These are phyloP conservation scores for Leptomonas seymouri DNA, from an alignment of 208 protist genomes.

Conservation along the genomic window DNA sequence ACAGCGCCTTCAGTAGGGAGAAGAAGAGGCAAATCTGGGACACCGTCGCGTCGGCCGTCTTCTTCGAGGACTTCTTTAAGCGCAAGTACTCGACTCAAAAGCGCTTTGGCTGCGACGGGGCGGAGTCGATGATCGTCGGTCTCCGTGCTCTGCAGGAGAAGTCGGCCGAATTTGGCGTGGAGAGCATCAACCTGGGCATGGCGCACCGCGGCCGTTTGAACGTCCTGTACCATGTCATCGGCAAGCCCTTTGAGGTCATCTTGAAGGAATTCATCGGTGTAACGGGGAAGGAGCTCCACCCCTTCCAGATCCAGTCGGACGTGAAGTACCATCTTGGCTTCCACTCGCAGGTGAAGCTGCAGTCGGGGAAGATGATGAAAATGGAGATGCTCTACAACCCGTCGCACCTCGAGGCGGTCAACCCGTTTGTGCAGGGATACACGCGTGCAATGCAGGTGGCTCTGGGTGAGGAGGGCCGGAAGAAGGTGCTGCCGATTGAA, in stretches of 20 bases:
- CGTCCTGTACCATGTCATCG: constrained; percentile 96
- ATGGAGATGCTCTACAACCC: constrained; percentile 98
- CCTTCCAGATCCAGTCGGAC: constrained; percentile 96
- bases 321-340: constrained; percentile 99
- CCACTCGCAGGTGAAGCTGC: constrained; percentile 64
- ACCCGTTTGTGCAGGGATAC: constrained; percentile 98
- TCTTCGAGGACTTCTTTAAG: constrained; percentile 96
- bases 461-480: constrained; percentile 49
- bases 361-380: constrained; percentile 85
- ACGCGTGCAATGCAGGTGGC: constrained; percentile 94
- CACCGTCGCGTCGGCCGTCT: constrained; percentile 91
- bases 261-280: constrained; percentile 93
- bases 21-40: constrained; percentile 92
- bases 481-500: constrained; percentile 88
- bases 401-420: constrained; percentile 99
- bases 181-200: constrained; percentile 98
- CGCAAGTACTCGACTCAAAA: constrained; percentile 96
- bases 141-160: constrained; percentile 94
- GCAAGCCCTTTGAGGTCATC: constrained; percentile 95
- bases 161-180: constrained; percentile 85
- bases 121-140: constrained; percentile 95
- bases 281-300: constrained; percentile 61
- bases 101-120: constrained; percentile 97
- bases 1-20: constrained; percentile 57
- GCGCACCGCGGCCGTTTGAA: constrained; percentile 98